Base-by-base conservation (phyloP, 2,329 filamentous ascomycete genomes). In the Thielaviopsis populi region DNA sequence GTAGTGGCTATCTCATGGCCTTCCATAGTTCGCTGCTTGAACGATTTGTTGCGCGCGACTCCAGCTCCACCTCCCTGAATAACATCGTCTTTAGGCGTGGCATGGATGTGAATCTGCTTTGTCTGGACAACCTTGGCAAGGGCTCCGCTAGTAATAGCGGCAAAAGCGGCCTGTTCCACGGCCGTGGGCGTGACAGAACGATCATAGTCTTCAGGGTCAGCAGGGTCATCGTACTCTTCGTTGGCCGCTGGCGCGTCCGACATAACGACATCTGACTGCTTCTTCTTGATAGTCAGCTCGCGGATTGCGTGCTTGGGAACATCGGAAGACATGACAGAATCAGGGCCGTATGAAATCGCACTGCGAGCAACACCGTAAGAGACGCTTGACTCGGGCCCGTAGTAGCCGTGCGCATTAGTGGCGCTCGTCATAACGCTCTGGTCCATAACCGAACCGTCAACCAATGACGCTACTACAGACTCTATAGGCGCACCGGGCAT, bases 401-500 rank as follows among this genome's bases (percentile, higher is more conserved):
- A 46, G 59, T 64, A 61, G n/a, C 58, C 46, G 6, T 64, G 37
- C 1, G 48, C 61, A 30, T 62, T 40, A n/a, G 63, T 68, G 19
- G 17, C 50, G 42, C 71, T 76, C 2, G 84, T 91, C 62, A 96
- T 72, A 13, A 86, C 82, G 1, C 90, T 95, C 61, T 81, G 80
- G 3, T 83, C 80, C 17, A 83, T 72, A 73, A 80, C 76, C 0
- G 90, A 92, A 19, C 91, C 89, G 69, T 94, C 87, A 1, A 86
- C 77, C 6, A 97, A 77, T 17, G 91, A 96, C 7, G 92, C 92
- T 11, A 97, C 91, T 10, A 88, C 88, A 15, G 91, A 96, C 73
- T 96, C 91, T 0, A 95, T 85, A 1, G 82, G 89, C 41, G 84
- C 71, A 1, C 83, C 85, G 69, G 91, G 84, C 2, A 95, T 80